phyloP scores from a whole-genome alignment of 768 basidiomycete species.

The Serendipita sp. region DNA sequence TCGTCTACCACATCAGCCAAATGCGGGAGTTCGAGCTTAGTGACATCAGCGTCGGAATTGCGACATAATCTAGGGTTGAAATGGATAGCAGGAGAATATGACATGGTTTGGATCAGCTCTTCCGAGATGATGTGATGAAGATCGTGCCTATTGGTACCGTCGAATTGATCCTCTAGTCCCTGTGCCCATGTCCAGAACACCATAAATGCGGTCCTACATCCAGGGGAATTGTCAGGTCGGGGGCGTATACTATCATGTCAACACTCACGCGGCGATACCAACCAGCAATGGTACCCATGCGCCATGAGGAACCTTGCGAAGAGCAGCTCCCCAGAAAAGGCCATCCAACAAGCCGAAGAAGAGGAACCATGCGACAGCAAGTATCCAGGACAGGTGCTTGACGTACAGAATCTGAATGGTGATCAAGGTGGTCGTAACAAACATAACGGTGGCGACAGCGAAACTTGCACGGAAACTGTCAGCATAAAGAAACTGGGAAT shows the following conservation, averaged over 20 bases:
- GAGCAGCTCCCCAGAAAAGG: constrained; percentile 47
- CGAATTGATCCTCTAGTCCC: constrained; percentile 46
- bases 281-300: constrained; percentile 54
- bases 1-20: constrained; percentile 11
- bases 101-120: constrained; percentile 10
- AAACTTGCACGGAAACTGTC: constrained; percentile 27
- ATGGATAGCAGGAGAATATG: neutral
- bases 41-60: neutral
- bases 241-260: too few species aligned
- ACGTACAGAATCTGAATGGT: constrained; percentile 41
- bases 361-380: constrained; percentile 32
- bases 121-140: constrained; percentile 36
- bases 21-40: too few species aligned
- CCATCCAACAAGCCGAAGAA: constrained; percentile 52
- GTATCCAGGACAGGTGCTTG: constrained; percentile 29
- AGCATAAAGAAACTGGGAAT: neutral
- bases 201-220: constrained; percentile 29
- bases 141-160: constrained; percentile 36
- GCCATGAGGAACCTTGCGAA: constrained; percentile 45
- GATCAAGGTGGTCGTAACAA: constrained; percentile 41
- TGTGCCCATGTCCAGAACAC: constrained; percentile 48
- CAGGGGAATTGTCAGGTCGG: neutral
- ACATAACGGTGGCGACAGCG: constrained; percentile 49
- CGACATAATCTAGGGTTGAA: neutral
- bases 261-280: constrained; percentile 31